Conservation (phyloP, 176 grass and related monocot genomes). For the Areca catechu region DNA sequence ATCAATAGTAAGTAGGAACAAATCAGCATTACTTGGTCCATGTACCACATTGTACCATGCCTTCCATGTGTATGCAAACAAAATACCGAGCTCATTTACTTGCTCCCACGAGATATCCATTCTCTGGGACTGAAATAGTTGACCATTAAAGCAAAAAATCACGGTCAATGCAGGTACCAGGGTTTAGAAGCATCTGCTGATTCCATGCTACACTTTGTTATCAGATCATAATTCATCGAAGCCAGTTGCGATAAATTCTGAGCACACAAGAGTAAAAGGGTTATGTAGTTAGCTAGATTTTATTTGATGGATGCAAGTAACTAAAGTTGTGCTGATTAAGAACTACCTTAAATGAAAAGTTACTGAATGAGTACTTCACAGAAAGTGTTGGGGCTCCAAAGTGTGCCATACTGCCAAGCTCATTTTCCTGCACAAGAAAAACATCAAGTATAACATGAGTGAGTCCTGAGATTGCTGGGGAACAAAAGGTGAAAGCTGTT, state of each 20-base stretch:
- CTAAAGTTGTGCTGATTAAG: too few species aligned
- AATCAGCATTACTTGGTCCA: too few species aligned
- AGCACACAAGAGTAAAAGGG: not conserved
- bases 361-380: slow-evolving; percentile 92
- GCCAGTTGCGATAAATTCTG: slow-evolving; percentile 96
- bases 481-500: too few species aligned
- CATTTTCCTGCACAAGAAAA: slow-evolving; percentile 46
- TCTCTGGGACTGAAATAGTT: too few species aligned
- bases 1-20: too few species aligned
- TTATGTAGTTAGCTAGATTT: not conserved
- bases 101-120: too few species aligned
- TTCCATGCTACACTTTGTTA: slow-evolving; percentile 56
- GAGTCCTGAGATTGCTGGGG: too few species aligned
- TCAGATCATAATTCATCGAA: slow-evolving; percentile 90
- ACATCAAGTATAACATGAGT: slow-evolving; percentile 2
- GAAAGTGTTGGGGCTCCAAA: slow-evolving; percentile 45
- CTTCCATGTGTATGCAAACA: too few species aligned
- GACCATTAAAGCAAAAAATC: too few species aligned
- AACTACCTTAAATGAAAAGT: slow-evolving; percentile 92
- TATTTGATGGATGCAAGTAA: too few species aligned
- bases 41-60: too few species aligned
- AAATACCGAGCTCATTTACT: too few species aligned
- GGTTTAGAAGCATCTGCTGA: slow-evolving; percentile 51
- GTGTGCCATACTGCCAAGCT: slow-evolving; percentile 88
- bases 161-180: not conserved